Evolutionary conservation across 345 rosid species (phyloP), one percentile per base, ranked within the genome.

Genomic region (Nephelium lappaceum): DNA sequence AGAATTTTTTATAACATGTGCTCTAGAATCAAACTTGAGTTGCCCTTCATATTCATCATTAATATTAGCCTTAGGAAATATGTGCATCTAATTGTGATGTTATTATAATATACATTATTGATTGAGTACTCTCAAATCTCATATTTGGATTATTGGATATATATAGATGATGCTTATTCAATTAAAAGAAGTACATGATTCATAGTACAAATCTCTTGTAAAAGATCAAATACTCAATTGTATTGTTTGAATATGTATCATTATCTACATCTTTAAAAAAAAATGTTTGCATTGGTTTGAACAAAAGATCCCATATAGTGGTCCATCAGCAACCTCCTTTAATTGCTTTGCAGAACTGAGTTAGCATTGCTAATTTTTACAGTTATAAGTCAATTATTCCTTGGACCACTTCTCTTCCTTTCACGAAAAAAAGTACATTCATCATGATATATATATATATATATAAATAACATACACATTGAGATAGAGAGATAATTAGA

Each of bases 301-400:
- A 72, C 77, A 77, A 81, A 83, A 75, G 78, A 79, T 45, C 74
- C 39, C 16, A 25, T 18, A 8, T 11, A 15, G 84, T 79, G 88
- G 85, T 81, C 83, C 85, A 81, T 49, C 18, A 57, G 11, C 14
- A 73, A 25, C n/a, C 55, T 51, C 47, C 24, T 83, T 81, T 62
- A 63, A 43, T 80, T 61, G 23, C 68, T 81, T 78, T 79, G 77
- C 79, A 81, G 85, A 79, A 69, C 43, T 55, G 75, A 78, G 67
- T 66, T 65, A 61, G 73, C 39, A 41, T 2, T 53, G 62, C 58
- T 49, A 75, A 23, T 55, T 71, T 73, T 79, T 60, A 12, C 60
- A 73, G 61, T 73, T 76, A 31, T 6, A 78, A 72, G 69, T 81
- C 80, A 82, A 80, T 77, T 68, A 74, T 78, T 77, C 84, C 71